Evolutionary conservation across 2,329 filamentous ascomycete species (phyloP).

Genomic region (Cladosporium sp.): DNA sequence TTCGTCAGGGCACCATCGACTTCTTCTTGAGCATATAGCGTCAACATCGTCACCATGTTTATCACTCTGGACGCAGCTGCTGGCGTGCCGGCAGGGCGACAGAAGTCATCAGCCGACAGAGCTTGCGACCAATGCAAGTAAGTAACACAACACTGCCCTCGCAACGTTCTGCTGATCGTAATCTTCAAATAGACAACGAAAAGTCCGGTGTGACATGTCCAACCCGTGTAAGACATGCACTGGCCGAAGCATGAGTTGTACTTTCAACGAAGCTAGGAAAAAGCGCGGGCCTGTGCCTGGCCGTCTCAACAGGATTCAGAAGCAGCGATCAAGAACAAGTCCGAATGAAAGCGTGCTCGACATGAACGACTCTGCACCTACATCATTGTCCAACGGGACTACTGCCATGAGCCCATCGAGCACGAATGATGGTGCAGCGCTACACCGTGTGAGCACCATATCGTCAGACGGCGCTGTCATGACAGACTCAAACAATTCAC

Average conservation of each 20-base stretch:
- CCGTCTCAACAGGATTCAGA: conserved; percentile 43
- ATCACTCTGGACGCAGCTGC: conserved; percentile 29
- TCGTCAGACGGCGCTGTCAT: conserved; percentile 9
- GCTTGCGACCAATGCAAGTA: conserved; percentile 49
- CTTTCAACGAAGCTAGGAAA: conserved; percentile 46
- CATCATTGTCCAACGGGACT: not conserved
- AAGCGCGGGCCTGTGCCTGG: conserved; percentile 43
- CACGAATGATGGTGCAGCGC: conserved; percentile 3
- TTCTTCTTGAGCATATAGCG: not conserved
- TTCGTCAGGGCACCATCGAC: not conserved
- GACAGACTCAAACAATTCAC: not conserved
- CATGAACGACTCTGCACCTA: conserved; percentile 18
- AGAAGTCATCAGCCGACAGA: conserved; percentile 31
- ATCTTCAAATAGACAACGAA: conserved; percentile 22
- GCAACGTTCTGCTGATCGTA: not conserved
- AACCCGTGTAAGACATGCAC: conserved; percentile 44
- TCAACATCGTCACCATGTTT: conserved; percentile 27
- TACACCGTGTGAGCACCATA: conserved; percentile 12
- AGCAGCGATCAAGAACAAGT: conserved; percentile 33
- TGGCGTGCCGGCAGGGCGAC: conserved; percentile 22
- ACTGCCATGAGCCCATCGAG: conserved; percentile 1
- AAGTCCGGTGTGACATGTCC: conserved; percentile 45
- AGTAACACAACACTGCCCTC: conserved; percentile 24
- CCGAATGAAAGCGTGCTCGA: conserved; percentile 13
- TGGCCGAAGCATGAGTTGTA: conserved; percentile 45